phyloP scores from a whole-genome alignment of 148 eudicot genomes.

The Fagopyrum tataricum region DNA sequence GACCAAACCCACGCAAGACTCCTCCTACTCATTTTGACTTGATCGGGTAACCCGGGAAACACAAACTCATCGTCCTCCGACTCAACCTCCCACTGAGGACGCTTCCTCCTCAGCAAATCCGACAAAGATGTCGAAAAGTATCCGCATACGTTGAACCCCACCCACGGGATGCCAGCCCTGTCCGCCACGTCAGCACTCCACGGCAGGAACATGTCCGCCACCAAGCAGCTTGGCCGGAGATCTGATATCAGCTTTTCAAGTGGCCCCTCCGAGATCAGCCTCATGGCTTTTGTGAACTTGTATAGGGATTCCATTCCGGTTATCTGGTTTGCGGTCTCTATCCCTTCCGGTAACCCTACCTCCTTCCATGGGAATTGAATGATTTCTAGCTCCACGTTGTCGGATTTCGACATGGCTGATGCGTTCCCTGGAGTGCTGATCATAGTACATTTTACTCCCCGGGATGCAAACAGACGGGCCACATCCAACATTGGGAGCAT shows the following conservation, averaged over 20 bases:
- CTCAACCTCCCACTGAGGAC: constrained; percentile 30
- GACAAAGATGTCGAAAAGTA: constrained; percentile 25
- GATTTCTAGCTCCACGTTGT: constrained; percentile 11
- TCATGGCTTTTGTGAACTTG: constrained; percentile 15
- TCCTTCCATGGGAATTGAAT: constrained; percentile 21
- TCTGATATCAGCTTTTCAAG: constrained; percentile 13
- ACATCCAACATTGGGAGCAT: too few relatives aligned
- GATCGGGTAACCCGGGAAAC: constrained; percentile 31
- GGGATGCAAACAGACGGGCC: too few relatives aligned
- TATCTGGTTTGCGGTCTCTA: constrained; percentile 16
- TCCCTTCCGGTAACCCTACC: constrained; percentile 32
- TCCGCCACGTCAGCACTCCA: constrained; percentile 34
- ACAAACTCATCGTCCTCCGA: constrained; percentile 36
- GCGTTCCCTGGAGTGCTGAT: too few relatives aligned
- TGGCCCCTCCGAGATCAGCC: constrained; percentile 19
- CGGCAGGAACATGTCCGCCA: constrained; percentile 42
- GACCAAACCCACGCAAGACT: constrained; percentile 15
- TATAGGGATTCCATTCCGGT: neutral
- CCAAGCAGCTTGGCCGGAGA: constrained; percentile 27
- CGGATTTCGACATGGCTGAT: too few relatives aligned
- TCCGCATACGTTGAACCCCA: constrained; percentile 43
- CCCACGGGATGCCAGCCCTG: constrained; percentile 36
- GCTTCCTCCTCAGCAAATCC: constrained; percentile 18
- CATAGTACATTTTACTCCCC: too few relatives aligned
- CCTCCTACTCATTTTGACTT: constrained; percentile 22